Conservation (phyloP, 2,329 filamentous ascomycete genomes). For the Clathrospora elynae region DNA sequence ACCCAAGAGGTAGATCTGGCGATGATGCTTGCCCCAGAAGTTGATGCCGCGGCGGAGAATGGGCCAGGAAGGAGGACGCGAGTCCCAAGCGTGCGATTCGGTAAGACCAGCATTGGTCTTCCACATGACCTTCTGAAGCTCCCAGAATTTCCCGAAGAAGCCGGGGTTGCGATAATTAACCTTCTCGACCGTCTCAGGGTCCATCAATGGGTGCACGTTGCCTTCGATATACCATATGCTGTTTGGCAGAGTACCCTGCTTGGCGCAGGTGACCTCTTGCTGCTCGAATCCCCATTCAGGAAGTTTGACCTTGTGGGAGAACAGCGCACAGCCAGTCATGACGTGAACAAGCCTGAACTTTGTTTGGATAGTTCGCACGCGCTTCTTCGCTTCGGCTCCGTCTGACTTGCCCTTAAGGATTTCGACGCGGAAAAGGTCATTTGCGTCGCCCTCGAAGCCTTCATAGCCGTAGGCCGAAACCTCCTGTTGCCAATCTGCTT, state of each 20-base stretch:
- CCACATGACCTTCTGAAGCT: slow-evolving; percentile 99
- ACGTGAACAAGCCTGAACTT: slow-evolving; percentile 95
- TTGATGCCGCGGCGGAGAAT: slow-evolving; percentile 93
- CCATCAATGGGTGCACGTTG: slow-evolving; percentile 81
- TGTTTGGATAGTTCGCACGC: slow-evolving; percentile 89
- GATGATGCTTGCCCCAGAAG: slow-evolving; percentile 95
- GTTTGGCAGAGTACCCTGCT: slow-evolving; percentile 89
- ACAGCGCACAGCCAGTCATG: slow-evolving; percentile 95
- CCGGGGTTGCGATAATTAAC: slow-evolving; percentile 95
- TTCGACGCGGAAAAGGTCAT: slow-evolving; percentile 92
- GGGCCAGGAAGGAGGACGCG: slow-evolving; percentile 90
- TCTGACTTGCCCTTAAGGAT: slow-evolving; percentile 91
- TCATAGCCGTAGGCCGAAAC: slow-evolving; percentile 97
- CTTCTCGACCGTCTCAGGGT: slow-evolving; percentile 71
- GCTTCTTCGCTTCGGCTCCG: slow-evolving; percentile 76
- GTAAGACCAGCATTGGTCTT: slow-evolving; percentile 94
- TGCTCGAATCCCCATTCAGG: slow-evolving; percentile 98
- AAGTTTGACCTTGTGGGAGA: slow-evolving; percentile 98
- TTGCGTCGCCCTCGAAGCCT: slow-evolving; percentile 94
- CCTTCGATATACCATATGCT: slow-evolving; percentile 96
- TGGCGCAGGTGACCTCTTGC: slow-evolving; percentile 97
- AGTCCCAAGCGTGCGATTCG: slow-evolving; percentile 98
- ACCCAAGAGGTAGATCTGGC: slow-evolving; percentile 94
- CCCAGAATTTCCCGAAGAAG: slow-evolving; percentile 97
- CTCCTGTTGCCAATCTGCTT: slow-evolving; percentile 82